Evolutionary conservation across 768 basidiomycete genomes (phyloP), one percentile per base, ranked within the genome.

Genomic region (Cystobasidium ongulense): DNA sequence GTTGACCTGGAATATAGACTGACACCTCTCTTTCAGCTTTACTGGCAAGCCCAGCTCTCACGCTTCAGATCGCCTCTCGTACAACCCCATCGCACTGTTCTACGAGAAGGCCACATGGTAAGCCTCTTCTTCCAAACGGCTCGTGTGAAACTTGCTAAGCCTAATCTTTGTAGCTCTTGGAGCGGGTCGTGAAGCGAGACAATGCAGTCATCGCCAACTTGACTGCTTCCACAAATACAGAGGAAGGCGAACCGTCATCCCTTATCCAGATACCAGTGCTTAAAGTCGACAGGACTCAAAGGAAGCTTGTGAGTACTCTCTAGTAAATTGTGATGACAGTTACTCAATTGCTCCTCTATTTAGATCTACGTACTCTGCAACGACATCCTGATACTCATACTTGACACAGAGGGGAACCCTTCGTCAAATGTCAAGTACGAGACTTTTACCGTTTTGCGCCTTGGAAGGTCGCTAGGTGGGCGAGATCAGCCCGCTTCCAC

Each of bases 31-130:
- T 13, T 41, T 15, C 13, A 70, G 25, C 50, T 66, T 17, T 65
- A 65, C 57, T 75, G 76, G 81, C 82, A 82, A 76, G 71, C 88
- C 39, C 85, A 91, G 77, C 97, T 99, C 78, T 85, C 92, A 23
- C 90, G 87, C 80, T 97, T 96, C 81, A 93, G 92, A 8, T 94
- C 92, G 74, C 94, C 96, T n/a, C 84, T 99, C 41, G 96, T 99
- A 39, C 96, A 98, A 81, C 96, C 96, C 8, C 96, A 99, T 83
- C 88, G 94, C 39, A 89, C 90, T 73, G 86, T 99, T 39, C 89
- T 99, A 72, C 90, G 95, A 87, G 94, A 97, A 79, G 96, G 95
- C 13, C 85, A 85, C 27, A 82, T 59, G 57, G 57, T 59, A 23
- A 35, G 57, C 46, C 5, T 50, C 21, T 3, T 50, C 5, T 50